These are phyloP conservation scores for Candida caryicola DNA, from an alignment of 805 yeast species.

Conservation along the genomic window DNA sequence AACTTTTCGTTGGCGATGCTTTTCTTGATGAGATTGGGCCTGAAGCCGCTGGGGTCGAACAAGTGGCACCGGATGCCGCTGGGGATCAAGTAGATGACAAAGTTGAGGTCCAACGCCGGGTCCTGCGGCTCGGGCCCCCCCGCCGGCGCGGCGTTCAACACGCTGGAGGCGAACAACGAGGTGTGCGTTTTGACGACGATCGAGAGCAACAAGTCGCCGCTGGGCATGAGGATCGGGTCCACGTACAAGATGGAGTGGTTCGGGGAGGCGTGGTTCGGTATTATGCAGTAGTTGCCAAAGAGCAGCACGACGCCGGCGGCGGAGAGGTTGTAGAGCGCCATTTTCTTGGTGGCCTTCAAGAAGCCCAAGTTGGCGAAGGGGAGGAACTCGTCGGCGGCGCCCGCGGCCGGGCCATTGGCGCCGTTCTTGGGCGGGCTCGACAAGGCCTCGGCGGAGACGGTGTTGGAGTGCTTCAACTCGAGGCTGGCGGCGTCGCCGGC, in stretches of 20 bases:
- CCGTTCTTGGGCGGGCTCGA: slow-evolving; percentile 28
- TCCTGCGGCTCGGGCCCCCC: neutral
- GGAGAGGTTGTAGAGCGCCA: slow-evolving; percentile 33
- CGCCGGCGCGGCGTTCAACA: slow-evolving; percentile 11
- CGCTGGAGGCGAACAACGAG: slow-evolving; percentile 25
- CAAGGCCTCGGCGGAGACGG: slow-evolving; percentile 23
- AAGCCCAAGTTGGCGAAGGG: slow-evolving; percentile 36
- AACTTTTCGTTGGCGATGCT: slow-evolving; percentile 25
- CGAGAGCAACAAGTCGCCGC: slow-evolving; percentile 38
- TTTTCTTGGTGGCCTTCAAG: slow-evolving; percentile 39
- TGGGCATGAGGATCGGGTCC: slow-evolving; percentile 37
- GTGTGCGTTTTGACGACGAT: slow-evolving; percentile 23
- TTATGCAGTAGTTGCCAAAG: slow-evolving; percentile 39
- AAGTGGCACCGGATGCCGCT: slow-evolving; percentile 44
- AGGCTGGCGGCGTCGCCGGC: slow-evolving; percentile 22
- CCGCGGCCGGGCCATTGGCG: slow-evolving; percentile 7
- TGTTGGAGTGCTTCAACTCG: slow-evolving; percentile 19
- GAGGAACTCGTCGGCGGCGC: slow-evolving; percentile 21
- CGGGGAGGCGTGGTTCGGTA: slow-evolving; percentile 7
- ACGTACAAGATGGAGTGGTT: slow-evolving; percentile 22
- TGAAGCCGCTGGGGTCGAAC: slow-evolving; percentile 28
- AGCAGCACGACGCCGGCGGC: slow-evolving; percentile 20
- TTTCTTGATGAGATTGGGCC: slow-evolving; percentile 16
- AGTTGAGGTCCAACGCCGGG: slow-evolving; percentile 19
- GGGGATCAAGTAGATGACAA: slow-evolving; percentile 39